A percentile compares a stretch with the other conserved stretches of the same genome.
phyloP scores from a whole-genome alignment of 345 rosid species.

The Salix suchowensis region DNA sequence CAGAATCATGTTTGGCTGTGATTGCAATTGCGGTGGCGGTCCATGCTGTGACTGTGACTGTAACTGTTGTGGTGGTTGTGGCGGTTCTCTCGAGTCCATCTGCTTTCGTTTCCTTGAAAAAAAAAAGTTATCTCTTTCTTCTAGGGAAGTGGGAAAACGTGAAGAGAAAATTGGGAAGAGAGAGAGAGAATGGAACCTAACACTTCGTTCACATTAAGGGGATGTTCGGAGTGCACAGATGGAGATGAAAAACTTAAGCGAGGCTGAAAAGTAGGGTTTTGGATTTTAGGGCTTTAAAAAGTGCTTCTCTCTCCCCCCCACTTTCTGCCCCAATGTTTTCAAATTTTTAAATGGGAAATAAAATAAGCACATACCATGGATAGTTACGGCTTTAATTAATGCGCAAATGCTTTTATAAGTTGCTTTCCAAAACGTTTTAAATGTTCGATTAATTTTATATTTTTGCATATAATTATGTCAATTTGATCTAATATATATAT shows the following conservation, averaged over 20 bases:
- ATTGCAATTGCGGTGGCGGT: background rate
- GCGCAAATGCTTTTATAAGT: no score
- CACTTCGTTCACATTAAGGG: background rate
- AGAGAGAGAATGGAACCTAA: background rate
- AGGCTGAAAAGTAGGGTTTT: conserved; percentile 4
- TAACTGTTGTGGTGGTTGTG: conserved; percentile 11
- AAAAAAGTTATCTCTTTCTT: background rate
- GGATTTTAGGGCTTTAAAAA: background rate
- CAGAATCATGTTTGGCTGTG: conserved; percentile 15
- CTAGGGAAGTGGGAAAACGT: conserved; percentile 9
- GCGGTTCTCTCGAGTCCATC: conserved; percentile 23
- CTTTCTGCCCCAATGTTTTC: no score
- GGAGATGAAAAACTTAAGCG: background rate
- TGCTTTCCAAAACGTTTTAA: no score
- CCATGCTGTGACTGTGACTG: conserved; percentile 10
- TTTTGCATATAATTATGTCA: no score
- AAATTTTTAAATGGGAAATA: no score
- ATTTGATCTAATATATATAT: no score
- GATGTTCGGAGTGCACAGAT: no score
- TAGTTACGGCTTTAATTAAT: no score
- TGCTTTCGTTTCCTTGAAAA: background rate
- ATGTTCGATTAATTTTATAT: no score
- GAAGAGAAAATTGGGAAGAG: background rate
- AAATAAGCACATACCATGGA: no score
- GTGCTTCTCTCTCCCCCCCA: no score